Conservation (phyloP, 306 rosid genomes). For the Cajanus cajan region DNA sequence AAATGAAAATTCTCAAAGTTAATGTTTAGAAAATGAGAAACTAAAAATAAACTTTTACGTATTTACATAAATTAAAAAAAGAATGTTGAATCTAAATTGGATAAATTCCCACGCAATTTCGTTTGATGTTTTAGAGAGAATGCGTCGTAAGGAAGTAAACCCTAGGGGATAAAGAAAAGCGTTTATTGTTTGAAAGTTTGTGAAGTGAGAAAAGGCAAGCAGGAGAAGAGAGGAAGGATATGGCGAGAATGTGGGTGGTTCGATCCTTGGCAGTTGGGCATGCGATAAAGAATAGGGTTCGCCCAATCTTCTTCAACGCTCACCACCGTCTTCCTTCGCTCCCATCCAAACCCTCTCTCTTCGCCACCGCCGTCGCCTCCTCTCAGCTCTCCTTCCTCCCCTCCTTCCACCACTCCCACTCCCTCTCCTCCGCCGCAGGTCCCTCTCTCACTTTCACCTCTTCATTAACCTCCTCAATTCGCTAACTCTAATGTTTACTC, state of each 20-base stretch:
- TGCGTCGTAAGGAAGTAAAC: too few species aligned
- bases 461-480: neutral
- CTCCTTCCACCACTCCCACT: constrained; percentile 24
- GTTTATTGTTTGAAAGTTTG: neutral
- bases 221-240: too few species aligned
- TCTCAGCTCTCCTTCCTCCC: constrained; percentile 20
- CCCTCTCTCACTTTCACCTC: neutral
- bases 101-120: too few species aligned
- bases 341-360: constrained; percentile 30
- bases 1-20: too few species aligned
- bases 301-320: constrained; percentile 9
- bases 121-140: too few species aligned
- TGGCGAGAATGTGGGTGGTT: constrained; percentile 35
- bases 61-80: too few species aligned
- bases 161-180: neutral
- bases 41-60: too few species aligned
- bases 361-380: constrained; percentile 25
- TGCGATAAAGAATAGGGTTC: constrained; percentile 20
- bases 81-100: too few species aligned
- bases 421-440: constrained; percentile 46
- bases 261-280: constrained; percentile 31
- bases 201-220: neutral
- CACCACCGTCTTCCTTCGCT: neutral
- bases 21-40: too few species aligned
- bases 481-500: neutral